Percentiles rank a stretch among this genome's conserved stretches.
These are phyloP conservation scores for Claviceps arundinis DNA, from an alignment of 2,329 filamentous ascomycete genomes.

Conservation along the genomic window DNA sequence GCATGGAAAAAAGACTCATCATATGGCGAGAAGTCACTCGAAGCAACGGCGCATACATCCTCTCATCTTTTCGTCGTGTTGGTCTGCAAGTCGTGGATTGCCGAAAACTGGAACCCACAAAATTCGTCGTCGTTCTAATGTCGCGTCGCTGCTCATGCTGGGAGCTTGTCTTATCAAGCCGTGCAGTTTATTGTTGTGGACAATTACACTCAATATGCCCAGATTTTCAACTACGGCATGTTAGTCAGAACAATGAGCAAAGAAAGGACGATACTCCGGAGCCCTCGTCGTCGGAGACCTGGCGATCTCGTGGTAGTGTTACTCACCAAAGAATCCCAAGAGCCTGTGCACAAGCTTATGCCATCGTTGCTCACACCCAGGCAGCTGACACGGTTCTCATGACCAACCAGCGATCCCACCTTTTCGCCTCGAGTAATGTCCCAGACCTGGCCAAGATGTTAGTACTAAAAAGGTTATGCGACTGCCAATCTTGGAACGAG, in stretches of 20 bases:
- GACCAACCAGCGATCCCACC: constrained; percentile 89
- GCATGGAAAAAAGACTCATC: constrained; percentile 4
- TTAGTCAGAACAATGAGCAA: constrained; percentile 4
- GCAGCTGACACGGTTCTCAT: constrained; percentile 98
- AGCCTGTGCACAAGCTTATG: constrained; percentile 97
- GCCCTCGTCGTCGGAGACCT: background rate
- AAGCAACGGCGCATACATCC: too few species aligned
- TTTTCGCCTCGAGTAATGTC: constrained; percentile 93
- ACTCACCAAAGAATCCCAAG: constrained; percentile 96
- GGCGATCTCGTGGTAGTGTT: background rate
- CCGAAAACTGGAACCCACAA: constrained; percentile 15
- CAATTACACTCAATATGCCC: constrained; percentile 52
- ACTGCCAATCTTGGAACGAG: background rate
- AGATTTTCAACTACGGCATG: constrained; percentile 60
- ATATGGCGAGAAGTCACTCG: background rate
- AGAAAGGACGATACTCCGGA: too few species aligned
- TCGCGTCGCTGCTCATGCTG: constrained; percentile 16
- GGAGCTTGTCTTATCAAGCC: constrained; percentile 17
- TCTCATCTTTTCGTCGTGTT: too few species aligned
- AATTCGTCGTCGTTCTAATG: constrained; percentile 17
- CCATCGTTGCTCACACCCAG: constrained; percentile 97
- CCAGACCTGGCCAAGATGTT: constrained; percentile 60
- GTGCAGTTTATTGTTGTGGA: constrained; percentile 11
- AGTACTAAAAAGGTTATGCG: constrained; percentile 2
- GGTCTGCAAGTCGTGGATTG: constrained; percentile 16